Percentiles rank a stretch among this genome's conserved stretches.
phyloP scores from a whole-genome alignment of 2,329 filamentous ascomycete genomes.

The Aspergillus sp. region DNA sequence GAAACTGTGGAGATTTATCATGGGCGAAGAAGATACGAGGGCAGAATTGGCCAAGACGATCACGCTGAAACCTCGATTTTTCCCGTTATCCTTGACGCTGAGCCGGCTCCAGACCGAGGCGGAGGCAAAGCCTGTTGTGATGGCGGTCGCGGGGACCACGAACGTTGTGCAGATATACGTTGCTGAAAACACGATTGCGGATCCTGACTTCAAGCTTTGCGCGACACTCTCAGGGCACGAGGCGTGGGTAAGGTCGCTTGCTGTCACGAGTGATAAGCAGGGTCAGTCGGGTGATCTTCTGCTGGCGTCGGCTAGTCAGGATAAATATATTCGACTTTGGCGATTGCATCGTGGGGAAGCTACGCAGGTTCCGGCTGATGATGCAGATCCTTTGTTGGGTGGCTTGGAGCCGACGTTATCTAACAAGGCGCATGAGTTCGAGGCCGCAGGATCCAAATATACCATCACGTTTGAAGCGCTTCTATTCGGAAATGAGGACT shows the following conservation, averaged over 20 bases:
- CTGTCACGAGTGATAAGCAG: conserved; percentile 59
- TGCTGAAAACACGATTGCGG: conserved; percentile 37
- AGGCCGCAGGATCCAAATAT: conserved; percentile 54
- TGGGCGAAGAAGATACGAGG: conserved; percentile 23
- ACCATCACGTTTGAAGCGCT: conserved; percentile 89
- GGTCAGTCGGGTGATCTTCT: conserved; percentile 58
- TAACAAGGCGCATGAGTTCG: conserved; percentile 79
- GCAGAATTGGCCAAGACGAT: conserved; percentile 60
- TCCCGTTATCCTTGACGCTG: conserved; percentile 70
- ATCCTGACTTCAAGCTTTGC: conserved; percentile 56
- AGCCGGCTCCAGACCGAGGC: conserved; percentile 48
- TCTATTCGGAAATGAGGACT: conserved; percentile 91
- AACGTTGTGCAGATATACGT: conserved; percentile 74
- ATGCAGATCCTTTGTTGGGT: conserved; percentile 30
- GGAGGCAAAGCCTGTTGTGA: conserved; percentile 44
- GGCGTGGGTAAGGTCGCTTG: conserved; percentile 83
- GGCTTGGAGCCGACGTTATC: conserved; percentile 61
- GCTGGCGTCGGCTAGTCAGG: conserved; percentile 88
- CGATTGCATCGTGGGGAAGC: conserved; percentile 65
- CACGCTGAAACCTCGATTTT: conserved; percentile 65
- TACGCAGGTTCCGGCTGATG: conserved; percentile 42
- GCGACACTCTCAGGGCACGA: conserved; percentile 83
- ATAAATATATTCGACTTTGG: conserved; percentile 96
- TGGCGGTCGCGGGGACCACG: conserved; percentile 81
- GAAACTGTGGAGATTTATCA: conserved; percentile 58